Evolutionary conservation across 495 filamentous ascomycete species (phyloP).

Genomic region (Daldinia concentrica): DNA sequence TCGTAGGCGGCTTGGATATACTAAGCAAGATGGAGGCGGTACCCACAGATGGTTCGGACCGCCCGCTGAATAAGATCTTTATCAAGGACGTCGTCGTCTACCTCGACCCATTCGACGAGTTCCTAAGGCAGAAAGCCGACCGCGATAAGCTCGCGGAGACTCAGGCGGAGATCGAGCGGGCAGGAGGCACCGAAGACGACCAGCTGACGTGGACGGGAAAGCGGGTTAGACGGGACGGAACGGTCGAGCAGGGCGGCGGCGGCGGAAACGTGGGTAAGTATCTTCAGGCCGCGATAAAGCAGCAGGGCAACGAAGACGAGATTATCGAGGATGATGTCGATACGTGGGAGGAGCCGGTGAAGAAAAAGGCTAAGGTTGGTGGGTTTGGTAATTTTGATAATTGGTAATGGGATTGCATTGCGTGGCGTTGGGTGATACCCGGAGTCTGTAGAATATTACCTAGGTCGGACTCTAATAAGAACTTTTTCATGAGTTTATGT

Average conservation of each 20-base stretch:
- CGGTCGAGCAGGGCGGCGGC: slow-evolving; percentile 55
- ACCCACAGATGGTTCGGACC: slow-evolving; percentile 70
- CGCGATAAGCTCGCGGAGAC: slow-evolving; percentile 60
- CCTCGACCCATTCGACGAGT: slow-evolving; percentile 96
- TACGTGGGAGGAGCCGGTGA: slow-evolving; percentile 70
- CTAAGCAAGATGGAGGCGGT: slow-evolving; percentile 79
- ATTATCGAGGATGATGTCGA: slow-evolving; percentile 67
- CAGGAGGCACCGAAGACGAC: slow-evolving; percentile 76
- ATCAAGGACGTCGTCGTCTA: slow-evolving; percentile 88
- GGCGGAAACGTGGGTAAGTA: slow-evolving; percentile 81
- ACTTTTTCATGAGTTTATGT: neutral
- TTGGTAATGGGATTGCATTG: slow-evolving; percentile 63
- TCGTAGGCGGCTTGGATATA: slow-evolving; percentile 81
- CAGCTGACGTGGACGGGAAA: slow-evolving; percentile 93
- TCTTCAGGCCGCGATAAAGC: slow-evolving; percentile 65
- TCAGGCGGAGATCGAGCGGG: slow-evolving; percentile 61
- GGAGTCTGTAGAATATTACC: slow-evolving; percentile 1
- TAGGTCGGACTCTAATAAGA: slow-evolving; percentile 3
- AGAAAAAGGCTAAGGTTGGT: slow-evolving; percentile 82
- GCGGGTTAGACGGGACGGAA: slow-evolving; percentile 70
- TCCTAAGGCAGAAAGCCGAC: slow-evolving; percentile 69
- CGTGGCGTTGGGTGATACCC: slow-evolving; percentile 42
- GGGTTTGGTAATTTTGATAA: slow-evolving; percentile 95
- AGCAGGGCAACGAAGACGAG: slow-evolving; percentile 59
- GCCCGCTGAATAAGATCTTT: slow-evolving; percentile 76